These are phyloP conservation scores for Chenopodium album DNA, from an alignment of 148 eudicot species.

Conservation along the genomic window DNA sequence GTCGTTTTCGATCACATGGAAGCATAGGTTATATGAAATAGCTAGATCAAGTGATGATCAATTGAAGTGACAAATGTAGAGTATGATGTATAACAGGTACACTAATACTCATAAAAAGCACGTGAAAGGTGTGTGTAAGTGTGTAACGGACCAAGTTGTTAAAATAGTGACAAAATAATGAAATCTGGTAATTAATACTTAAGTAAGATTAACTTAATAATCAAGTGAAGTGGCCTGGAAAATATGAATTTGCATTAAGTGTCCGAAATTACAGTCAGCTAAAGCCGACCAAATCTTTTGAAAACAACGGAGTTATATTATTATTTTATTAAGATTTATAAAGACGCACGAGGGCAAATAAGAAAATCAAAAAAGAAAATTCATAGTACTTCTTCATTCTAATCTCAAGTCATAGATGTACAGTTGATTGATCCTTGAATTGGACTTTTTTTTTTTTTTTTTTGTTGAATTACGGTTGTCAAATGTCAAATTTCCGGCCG, in stretches of 20 bases:
- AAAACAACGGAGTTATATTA: no score
- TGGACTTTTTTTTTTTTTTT: no score
- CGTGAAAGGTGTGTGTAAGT: not conserved
- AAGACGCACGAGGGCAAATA: no score
- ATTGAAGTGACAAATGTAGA: not conserved
- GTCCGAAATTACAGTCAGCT: no score
- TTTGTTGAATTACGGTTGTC: no score
- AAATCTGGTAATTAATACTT: not conserved
- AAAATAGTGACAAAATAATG: not conserved
- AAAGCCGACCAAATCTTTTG: not conserved
- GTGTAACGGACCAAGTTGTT: not conserved
- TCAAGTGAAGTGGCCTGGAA: no score
- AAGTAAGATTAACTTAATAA: not conserved
- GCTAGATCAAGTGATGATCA: not conserved
- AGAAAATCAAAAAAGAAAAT: no score
- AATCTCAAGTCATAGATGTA: no score
- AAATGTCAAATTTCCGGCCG: no score
- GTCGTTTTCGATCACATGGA: constrained; percentile 5
- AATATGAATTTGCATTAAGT: not conserved
- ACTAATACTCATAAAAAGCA: not conserved
- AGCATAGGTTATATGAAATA: not conserved
- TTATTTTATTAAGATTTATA: no score
- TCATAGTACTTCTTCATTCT: no score
- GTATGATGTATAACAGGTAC: not conserved
- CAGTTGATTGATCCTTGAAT: no score